Evolutionary conservation across 768 basidiomycete genomes (phyloP), one percentile per base, ranked within the genome.

Genomic region (Strobilomyces echinocephalus): DNA sequence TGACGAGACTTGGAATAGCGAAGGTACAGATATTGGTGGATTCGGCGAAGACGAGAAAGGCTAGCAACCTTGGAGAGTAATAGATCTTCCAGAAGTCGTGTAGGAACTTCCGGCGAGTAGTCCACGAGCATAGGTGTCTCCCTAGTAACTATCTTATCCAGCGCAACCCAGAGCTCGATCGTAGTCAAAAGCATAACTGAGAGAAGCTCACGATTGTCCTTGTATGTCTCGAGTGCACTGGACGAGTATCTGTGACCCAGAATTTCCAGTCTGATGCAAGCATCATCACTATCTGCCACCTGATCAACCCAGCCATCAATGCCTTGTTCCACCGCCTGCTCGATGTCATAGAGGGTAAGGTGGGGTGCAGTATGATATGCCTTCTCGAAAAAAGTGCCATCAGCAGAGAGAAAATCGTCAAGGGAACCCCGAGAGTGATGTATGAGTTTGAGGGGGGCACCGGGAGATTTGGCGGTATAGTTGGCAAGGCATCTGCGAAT

Each of bases 31-130:
- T 81, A 72, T 0, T 36, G 9, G 12, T 70, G 57, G 8, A 73
- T 53, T 0, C 3, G 18, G 10, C 51, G 52, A 6, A 74, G 64
- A 5, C 73, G 66, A 28, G 42, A 46, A 24, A 80, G 47, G 7
- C 55, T 57, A 30, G 61, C 41, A 2, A 66, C 45, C 40, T 63
- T 67, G 24, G 66, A 63, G 30, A 75, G 47, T 2, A 74, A 50
- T 1, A 75, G 49, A 7, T 48, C 31, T 35, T 69, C 61, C 18
- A 69, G 52, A 35, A 73, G 56, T 11, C 9, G 15, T 3, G 24
- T 24, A 0, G 72, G 61, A 5, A 74, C 49, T 51, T 73, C 73
- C 0, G 74, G 74, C 4, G 67, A 65, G 39, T 69, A 74, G 1
- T 72, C 58, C 0, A 33, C 50, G 39, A 45, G 44, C 30, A 45